Evolutionary conservation across 176 grass and related monocot species (phyloP).

Genomic region (Musa acuminata): DNA sequence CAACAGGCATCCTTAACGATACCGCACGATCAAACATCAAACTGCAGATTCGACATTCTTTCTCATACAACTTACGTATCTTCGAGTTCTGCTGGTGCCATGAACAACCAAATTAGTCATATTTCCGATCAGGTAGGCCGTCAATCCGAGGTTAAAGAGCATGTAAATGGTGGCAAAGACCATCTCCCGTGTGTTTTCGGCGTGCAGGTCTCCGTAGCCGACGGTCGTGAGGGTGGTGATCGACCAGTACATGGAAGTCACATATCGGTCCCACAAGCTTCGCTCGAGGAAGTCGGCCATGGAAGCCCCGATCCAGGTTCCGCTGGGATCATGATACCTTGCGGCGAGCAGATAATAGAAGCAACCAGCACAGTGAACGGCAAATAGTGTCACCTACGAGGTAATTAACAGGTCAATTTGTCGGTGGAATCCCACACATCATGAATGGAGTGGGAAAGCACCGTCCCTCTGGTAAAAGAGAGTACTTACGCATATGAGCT

Average conservation of each 20-base stretch:
- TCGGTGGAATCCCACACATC: background rate
- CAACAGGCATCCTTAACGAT: conserved; percentile 8
- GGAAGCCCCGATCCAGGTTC: conserved; percentile 65
- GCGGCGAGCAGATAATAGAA: conserved; percentile 86
- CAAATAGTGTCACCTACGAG: conserved; percentile 82
- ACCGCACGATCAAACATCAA: background rate
- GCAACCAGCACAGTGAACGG: conserved; percentile 78
- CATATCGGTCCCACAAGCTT: conserved; percentile 63
- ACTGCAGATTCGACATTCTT: background rate
- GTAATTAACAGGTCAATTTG: background rate
- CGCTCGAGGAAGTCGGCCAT: conserved; percentile 61
- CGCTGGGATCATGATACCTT: conserved; percentile 39
- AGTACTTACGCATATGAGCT: conserved; percentile 77
- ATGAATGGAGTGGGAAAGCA: background rate
- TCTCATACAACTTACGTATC: conserved; percentile 48
- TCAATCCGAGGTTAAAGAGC: conserved; percentile 91
- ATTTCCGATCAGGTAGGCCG: conserved; percentile 92
- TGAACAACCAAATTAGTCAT: conserved; percentile 97
- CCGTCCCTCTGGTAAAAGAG: background rate
- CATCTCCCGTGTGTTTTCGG: conserved; percentile 70
- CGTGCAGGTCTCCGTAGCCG: conserved; percentile 86
- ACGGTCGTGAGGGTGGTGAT: conserved; percentile 92
- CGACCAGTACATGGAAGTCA: conserved; percentile 89
- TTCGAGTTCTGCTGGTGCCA: conserved; percentile 72
- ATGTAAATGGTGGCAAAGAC: conserved; percentile 85